A percentile compares a stretch with the other conserved stretches of the same genome.
Evolutionary conservation across 805 yeast species (phyloP).

Genomic region (Myxozyma mucilagina): DNA sequence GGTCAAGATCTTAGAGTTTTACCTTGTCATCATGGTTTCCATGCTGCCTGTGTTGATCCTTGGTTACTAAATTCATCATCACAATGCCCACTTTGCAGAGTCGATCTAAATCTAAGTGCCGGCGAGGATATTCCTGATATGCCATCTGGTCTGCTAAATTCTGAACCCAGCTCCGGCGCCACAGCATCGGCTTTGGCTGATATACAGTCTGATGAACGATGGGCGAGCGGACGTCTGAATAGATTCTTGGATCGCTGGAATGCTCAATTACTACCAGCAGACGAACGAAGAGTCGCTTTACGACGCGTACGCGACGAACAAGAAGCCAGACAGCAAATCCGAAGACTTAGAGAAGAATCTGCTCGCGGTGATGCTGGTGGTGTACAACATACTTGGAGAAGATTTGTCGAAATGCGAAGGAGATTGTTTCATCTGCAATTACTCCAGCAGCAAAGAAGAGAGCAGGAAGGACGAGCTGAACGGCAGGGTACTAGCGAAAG

Average conservation of each 20-base stretch:
- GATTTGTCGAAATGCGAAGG: conserved; percentile 31
- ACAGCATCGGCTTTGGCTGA: neutral
- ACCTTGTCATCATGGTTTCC: conserved; percentile 83
- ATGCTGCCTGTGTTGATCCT: conserved; percentile 76
- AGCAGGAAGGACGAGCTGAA: neutral
- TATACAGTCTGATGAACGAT: neutral
- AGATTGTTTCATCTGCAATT: conserved; percentile 23
- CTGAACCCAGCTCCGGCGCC: neutral
- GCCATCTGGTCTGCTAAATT: conserved; percentile 19
- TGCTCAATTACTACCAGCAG: conserved; percentile 38
- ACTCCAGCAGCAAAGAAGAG: conserved; percentile 18
- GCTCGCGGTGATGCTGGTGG: conserved; percentile 21
- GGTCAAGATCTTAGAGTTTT: conserved; percentile 65
- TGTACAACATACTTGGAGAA: conserved; percentile 18
- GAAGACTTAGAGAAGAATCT: conserved; percentile 14
- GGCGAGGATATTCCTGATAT: conserved; percentile 30
- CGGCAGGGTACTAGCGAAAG: neutral
- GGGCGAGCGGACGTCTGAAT: conserved; percentile 32
- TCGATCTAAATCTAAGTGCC: conserved; percentile 49
- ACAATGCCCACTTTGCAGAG: conserved; percentile 81
- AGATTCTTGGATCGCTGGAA: conserved; percentile 38
- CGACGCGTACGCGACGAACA: conserved; percentile 37
- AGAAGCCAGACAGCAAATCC: conserved; percentile 27
- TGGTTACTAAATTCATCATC: conserved; percentile 76
- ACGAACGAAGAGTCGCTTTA: conserved; percentile 35